These are phyloP conservation scores for Ogataea parapolymorpha DNA, from an alignment of 805 yeast species.

Conservation along the genomic window DNA sequence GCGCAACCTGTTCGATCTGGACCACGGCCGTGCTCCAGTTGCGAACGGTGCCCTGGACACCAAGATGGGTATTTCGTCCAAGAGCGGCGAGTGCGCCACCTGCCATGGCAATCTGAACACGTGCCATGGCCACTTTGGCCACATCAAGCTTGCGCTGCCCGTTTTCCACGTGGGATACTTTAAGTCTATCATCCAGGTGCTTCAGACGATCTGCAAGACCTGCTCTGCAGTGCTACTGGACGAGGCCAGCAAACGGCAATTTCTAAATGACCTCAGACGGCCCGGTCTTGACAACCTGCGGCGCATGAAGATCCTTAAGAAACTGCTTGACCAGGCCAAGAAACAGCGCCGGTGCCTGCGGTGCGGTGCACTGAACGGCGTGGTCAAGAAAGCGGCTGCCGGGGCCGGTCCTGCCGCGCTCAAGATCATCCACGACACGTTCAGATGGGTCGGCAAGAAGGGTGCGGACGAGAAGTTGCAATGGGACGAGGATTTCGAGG, in stretches of 20 bases:
- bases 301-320: conserved; percentile 84
- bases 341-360: conserved; percentile 87
- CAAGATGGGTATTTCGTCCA: conserved; percentile 90
- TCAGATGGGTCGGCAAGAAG: conserved; percentile 92
- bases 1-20: conserved; percentile 87
- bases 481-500: conserved; percentile 86
- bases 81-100: conserved; percentile 79
- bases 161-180: conserved; percentile 98
- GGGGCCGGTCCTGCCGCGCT: conserved; percentile 92
- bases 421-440: conserved; percentile 92
- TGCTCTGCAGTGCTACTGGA: conserved; percentile 79
- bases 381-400: conserved; percentile 91
- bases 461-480: conserved; percentile 75
- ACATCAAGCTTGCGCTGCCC: conserved; percentile 86
- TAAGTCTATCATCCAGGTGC: conserved; percentile 80
- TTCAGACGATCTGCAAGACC: conserved; percentile 87
- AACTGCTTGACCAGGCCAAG: conserved; percentile 86
- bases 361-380: conserved; percentile 92
- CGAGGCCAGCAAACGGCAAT: conserved; percentile 66
- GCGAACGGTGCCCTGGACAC: conserved; percentile 86
- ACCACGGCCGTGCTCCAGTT: conserved; percentile 82
- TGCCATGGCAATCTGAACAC: conserved; percentile 90
- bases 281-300: conserved; percentile 89
- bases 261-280: conserved; percentile 72
- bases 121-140: conserved; percentile 99